Base-by-base conservation (phyloP, 1,284 basidiomycete genomes). In the Sparassis latifolia region DNA sequence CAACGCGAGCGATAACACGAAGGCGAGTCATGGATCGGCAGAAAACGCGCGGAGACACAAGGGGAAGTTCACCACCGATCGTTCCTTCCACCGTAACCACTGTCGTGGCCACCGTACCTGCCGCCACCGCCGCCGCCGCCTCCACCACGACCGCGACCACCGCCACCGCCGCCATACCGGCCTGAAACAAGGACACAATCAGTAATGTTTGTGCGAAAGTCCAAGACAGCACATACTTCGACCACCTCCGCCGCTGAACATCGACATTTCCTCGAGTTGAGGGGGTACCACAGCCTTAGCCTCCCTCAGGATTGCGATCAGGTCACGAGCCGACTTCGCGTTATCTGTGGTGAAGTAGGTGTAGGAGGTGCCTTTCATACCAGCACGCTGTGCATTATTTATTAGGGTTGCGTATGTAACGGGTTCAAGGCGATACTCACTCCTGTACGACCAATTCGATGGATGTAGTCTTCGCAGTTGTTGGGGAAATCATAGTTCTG, bases 401-500 rank as follows among this genome's bases (percentile, higher is more conserved):
- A 20, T 20, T 20, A 20, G 20, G 20, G 20, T 20, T 20, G 20
- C 20, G 20, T 20, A 20, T 20, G 20, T 20, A 20, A 20, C 20
- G 20, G 20, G 20, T 20, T 20, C 20, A 20, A 20, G 20, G 20
- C 20, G 38, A 40, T 30, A 67, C 82, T 48, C 67, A 90, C 88
- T 52, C 88, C 88, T 60, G 88, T 91, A 68, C 92, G 89, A 53
- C 92, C 92, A 60, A 95, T 95, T 58, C 93, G 90, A 68, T 95
- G 91, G 50, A 94, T 90, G 67, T 93, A 93, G 69, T 95, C 91
- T 74, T 95, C 92, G 60, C 90, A 93, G 66, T 94, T 94, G 73
- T 95, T 97, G 3, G 95, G 92, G 79, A 97, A 97, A 69, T 97
- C 94, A 70, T 92, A 96, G 76, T 94, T 94, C 88, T 91, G 57